These are phyloP conservation scores for Cynara cardunculus DNA, from an alignment of 129 eudicot genomes.

Conservation along the genomic window DNA sequence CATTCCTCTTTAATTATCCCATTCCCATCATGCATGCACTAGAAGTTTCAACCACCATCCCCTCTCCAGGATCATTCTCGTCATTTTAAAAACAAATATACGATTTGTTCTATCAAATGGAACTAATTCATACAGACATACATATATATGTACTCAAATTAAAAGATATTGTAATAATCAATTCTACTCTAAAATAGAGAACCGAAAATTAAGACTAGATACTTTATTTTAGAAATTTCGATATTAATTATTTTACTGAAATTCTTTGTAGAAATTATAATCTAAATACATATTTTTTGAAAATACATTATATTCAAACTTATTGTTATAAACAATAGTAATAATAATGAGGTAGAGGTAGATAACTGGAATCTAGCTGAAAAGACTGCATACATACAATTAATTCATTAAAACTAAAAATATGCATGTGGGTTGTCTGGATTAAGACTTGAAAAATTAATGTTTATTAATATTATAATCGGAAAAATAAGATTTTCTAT, in stretches of 20 bases:
- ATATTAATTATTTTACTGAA: too few relatives aligned
- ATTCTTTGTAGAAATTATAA: too few relatives aligned
- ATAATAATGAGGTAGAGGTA: too few relatives aligned
- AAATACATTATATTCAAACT: too few relatives aligned
- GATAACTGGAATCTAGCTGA: constrained; percentile 18
- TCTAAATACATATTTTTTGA: too few relatives aligned
- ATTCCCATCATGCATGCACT: not conserved
- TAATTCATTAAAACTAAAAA: not conserved
- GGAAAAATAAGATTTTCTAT: constrained; percentile 16
- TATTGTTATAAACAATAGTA: too few relatives aligned
- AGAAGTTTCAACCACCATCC: not conserved
- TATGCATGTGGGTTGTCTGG: constrained; percentile 35
- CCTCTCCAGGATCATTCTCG: not conserved
- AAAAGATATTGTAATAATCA: too few relatives aligned
- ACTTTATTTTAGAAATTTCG: too few relatives aligned
- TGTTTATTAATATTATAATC: not conserved
- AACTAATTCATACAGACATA: not conserved
- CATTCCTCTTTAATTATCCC: not conserved
- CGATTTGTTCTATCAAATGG: not conserved
- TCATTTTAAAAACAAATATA: not conserved
- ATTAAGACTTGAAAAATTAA: constrained; percentile 12
- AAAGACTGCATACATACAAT: constrained; percentile 10
- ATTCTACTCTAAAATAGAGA: too few relatives aligned
- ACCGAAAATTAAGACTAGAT: too few relatives aligned
- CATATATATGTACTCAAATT: too few relatives aligned